phyloP scores from a whole-genome alignment of 2,329 filamentous ascomycete genomes.

The Calonectria fujianensis region DNA sequence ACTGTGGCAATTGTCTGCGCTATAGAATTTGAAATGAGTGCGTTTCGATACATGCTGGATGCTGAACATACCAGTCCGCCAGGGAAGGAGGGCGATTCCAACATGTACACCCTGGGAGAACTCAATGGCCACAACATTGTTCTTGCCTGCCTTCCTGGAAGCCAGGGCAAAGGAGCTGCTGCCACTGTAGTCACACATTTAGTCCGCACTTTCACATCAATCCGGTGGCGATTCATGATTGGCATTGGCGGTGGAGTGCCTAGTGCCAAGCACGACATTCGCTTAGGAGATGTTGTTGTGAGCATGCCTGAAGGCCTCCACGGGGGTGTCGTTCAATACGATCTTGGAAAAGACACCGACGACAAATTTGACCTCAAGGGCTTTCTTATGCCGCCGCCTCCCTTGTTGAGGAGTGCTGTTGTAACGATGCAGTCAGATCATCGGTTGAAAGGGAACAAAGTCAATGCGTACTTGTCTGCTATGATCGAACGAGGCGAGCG shows the following conservation, averaged over 20 bases:
- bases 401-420: constrained; percentile 41
- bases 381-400: constrained; percentile 44
- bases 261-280: constrained; percentile 54
- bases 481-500: constrained; percentile 26
- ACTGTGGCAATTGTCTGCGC: constrained; percentile 53
- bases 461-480: constrained; percentile 31
- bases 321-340: constrained; percentile 51
- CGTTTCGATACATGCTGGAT: constrained; percentile 55
- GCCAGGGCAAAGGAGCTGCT: constrained; percentile 52
- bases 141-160: constrained; percentile 54
- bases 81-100: constrained; percentile 45
- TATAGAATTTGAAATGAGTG: constrained; percentile 54
- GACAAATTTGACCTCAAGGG: constrained; percentile 43
- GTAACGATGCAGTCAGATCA: constrained; percentile 44
- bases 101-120: constrained; percentile 54
- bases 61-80: constrained; percentile 49
- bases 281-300: constrained; percentile 52
- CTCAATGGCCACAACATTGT: constrained; percentile 53
- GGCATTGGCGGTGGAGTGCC: constrained; percentile 53
- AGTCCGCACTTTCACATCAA: constrained; percentile 50
- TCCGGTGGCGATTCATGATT: constrained; percentile 52
- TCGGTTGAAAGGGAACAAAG: constrained; percentile 37
- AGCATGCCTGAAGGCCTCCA: constrained; percentile 37
- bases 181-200: constrained; percentile 52
- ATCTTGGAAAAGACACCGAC: constrained; percentile 45